phyloP scores from a whole-genome alignment of 495 filamentous ascomycete genomes.

The Aspergillus sclerotiicarbonarius region DNA sequence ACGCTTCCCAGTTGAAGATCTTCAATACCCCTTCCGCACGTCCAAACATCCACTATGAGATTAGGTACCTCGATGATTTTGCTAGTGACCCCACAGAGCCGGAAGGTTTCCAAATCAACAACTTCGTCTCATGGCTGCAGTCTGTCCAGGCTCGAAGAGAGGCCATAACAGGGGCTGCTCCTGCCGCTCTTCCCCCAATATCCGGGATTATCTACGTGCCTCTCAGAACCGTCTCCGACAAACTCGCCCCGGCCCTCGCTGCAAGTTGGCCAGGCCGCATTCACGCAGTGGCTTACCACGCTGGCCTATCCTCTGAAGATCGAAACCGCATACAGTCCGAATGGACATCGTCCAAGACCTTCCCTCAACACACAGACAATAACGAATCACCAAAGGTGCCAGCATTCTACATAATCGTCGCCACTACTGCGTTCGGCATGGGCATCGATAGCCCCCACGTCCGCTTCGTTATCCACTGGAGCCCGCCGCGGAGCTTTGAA shows the following conservation, averaged over 20 bases:
- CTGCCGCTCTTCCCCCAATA: constrained; percentile 59
- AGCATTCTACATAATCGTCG: constrained; percentile 86
- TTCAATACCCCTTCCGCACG: constrained; percentile 80
- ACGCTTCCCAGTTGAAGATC: constrained; percentile 57
- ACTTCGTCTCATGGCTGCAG: constrained; percentile 71
- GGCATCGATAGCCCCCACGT: constrained; percentile 95
- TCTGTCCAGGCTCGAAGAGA: constrained; percentile 63
- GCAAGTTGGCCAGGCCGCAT: constrained; percentile 29
- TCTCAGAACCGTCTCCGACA: constrained; percentile 71
- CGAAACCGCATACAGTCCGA: constrained; percentile 50
- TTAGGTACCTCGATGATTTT: constrained; percentile 73
- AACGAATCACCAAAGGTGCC: constrained; percentile 14
- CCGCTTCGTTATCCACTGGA: constrained; percentile 92
- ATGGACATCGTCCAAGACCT: constrained; percentile 67
- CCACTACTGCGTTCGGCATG: constrained; percentile 96
- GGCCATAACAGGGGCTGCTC: constrained; percentile 33
- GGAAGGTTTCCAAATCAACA: constrained; percentile 54
- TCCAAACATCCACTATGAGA: constrained; percentile 87
- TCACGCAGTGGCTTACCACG: constrained; percentile 51
- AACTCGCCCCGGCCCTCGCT: constrained; percentile 54
- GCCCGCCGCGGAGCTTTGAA: constrained; percentile 86
- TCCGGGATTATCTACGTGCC: constrained; percentile 90
- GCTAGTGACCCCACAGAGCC: constrained; percentile 26
- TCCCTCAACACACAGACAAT: constrained; percentile 3
- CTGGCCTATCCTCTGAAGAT: constrained; percentile 43